Percentiles rank a stretch among this genome's conserved stretches.
These are phyloP conservation scores for Microbotryum violaceum DNA, from an alignment of 1,284 basidiomycete genomes.

Conservation along the genomic window DNA sequence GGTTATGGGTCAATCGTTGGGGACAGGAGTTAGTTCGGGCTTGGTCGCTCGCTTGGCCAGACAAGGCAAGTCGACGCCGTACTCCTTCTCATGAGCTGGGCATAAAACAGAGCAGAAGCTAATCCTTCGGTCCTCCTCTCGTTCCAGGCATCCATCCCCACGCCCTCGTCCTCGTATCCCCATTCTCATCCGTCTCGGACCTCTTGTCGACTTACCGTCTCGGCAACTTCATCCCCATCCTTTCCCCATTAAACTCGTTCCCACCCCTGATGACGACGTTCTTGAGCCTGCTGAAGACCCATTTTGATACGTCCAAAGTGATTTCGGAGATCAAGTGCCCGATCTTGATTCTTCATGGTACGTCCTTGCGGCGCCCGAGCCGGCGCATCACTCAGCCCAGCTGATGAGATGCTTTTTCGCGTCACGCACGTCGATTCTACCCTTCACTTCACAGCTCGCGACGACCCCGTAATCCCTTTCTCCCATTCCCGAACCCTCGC, in stretches of 20 bases:
- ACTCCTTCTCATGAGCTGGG: constrained; percentile 25
- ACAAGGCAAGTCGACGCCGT: constrained; percentile 42
- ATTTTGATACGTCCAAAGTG: constrained; percentile 57
- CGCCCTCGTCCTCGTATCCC: constrained; percentile 65
- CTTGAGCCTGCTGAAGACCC: constrained; percentile 52
- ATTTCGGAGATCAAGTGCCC: constrained; percentile 60
- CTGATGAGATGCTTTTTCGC: too few relatives aligned
- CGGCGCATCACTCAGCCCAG: too few relatives aligned
- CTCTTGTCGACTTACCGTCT: constrained; percentile 60
- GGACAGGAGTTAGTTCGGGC: constrained; percentile 65
- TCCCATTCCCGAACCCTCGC: constrained; percentile 61
- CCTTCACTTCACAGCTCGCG: constrained; percentile 45
- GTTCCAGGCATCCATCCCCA: constrained; percentile 42
- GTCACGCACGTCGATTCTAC: too few relatives aligned
- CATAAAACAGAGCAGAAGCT: constrained; percentile 21
- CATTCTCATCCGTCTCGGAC: constrained; percentile 61
- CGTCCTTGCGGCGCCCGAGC: too few relatives aligned
- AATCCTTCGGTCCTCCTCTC: background rate
- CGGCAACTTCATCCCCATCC: constrained; percentile 52
- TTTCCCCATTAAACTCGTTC: constrained; percentile 65
- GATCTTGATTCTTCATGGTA: constrained; percentile 61
- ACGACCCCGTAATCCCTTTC: constrained; percentile 73
- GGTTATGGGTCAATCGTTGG: constrained; percentile 71
- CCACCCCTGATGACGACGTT: constrained; percentile 43
- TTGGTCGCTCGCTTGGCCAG: constrained; percentile 54